Conservation (phyloP, 2,329 filamentous ascomycete species). For the Beauveria varroae region DNA sequence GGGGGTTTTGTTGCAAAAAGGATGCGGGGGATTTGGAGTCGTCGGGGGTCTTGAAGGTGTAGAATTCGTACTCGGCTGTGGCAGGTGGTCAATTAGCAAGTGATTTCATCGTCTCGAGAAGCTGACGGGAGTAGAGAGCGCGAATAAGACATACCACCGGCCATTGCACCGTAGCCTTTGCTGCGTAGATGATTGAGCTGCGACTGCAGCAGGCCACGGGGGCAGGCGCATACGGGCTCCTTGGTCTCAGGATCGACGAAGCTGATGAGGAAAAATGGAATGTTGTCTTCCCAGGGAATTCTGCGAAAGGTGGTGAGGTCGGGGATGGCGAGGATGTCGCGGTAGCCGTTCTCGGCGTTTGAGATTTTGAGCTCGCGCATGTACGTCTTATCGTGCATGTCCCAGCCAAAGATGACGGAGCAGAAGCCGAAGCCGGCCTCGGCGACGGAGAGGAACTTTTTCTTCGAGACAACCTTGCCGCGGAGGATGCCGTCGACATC, state of each 20-base stretch:
- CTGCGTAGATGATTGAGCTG: slow-evolving; percentile 59
- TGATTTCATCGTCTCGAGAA: background rate
- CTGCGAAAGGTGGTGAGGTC: slow-evolving; percentile 64
- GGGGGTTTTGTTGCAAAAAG: slow-evolving; percentile 67
- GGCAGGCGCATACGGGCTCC: slow-evolving; percentile 67
- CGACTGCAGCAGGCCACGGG: slow-evolving; percentile 64
- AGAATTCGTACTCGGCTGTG: slow-evolving; percentile 90
- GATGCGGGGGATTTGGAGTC: slow-evolving; percentile 58
- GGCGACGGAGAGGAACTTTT: slow-evolving; percentile 71
- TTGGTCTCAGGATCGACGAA: slow-evolving; percentile 74
- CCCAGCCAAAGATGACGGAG: slow-evolving; percentile 79
- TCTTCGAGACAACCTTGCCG: slow-evolving; percentile 75
- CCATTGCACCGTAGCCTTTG: slow-evolving; percentile 75
- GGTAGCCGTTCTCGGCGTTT: slow-evolving; percentile 73
- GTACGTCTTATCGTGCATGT: slow-evolving; percentile 80
- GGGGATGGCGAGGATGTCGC: slow-evolving; percentile 65
- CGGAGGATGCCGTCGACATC: slow-evolving; percentile 72
- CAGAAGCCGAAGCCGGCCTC: slow-evolving; percentile 75
- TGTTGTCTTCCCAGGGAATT: slow-evolving; percentile 72
- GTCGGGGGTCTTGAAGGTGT: slow-evolving; percentile 70
- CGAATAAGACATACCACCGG: slow-evolving; percentile 59
- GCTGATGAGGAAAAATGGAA: slow-evolving; percentile 68
- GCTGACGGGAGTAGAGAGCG: background rate
- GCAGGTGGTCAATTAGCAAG: background rate
- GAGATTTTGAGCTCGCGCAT: slow-evolving; percentile 68